Evolutionary conservation across 1,284 basidiomycete genomes (phyloP), one percentile per base, ranked within the genome.

Genomic region (Mycena sp.): DNA sequence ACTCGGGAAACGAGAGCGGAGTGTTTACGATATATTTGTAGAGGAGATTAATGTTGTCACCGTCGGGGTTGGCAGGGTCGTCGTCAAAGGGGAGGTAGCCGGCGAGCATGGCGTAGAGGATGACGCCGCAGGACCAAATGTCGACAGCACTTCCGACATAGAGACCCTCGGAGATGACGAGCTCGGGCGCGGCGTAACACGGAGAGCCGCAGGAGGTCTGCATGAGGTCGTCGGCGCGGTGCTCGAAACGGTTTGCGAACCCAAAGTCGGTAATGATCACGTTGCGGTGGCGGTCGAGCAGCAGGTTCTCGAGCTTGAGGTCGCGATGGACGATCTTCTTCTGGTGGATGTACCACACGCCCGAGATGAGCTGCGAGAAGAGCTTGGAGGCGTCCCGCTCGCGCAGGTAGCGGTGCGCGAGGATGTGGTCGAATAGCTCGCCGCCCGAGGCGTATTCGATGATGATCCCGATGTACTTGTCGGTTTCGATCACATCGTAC

Each of bases 51-150:
- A 99, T 99, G 80, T 99, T 99, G 82, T 99, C 96, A 61, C 98
- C 98, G 67, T 99, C 98, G 3, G 98, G 98, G 77, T 99, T 99
- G 30, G 91, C 92, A 1, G 98, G 98, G 78, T 99, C 98, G 77
- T 99, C 98, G 78, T 99, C 98, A 77, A 99, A 99, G n/a, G 98
- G 98, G 30, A 99, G 89, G 75, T 99, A 99, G 9, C 98, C 98
- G 1, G 97, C 96, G 12, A 99, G 88, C 97, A 99, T 99, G 59
- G 98, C 98, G 77, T 99, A 99, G 6, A 99, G 86, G 71, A 99
- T 99, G 68, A 99, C 98, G 67, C 98, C 98, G 71, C 98, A 99
- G 14, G 93, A 95, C 98, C 98, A 99, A 71, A 99, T 97, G 73
- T 99, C 98, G 63, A 99, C 98, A 1, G 98, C 96, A n/a, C 94